These are phyloP conservation scores for Inga oerstediana DNA, from an alignment of 306 rosid genomes.

Conservation along the genomic window DNA sequence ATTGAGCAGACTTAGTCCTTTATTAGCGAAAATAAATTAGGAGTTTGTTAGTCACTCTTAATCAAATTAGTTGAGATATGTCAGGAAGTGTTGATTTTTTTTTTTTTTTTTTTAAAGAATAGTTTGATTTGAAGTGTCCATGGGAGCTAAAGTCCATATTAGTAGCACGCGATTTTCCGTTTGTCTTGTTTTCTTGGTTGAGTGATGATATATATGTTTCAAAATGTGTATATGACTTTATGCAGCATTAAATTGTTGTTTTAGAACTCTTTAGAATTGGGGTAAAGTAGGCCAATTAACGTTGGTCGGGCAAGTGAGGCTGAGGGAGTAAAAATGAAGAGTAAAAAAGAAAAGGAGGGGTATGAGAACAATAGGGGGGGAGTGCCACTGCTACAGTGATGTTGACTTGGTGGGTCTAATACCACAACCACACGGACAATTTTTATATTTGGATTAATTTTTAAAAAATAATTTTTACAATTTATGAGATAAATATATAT, in stretches of 20 bases:
- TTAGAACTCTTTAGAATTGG: no score
- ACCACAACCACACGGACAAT: constrained; percentile 11
- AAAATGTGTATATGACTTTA: no score
- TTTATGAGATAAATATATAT: no score
- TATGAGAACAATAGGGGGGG: not conserved
- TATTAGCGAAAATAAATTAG: not conserved
- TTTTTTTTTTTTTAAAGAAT: not conserved
- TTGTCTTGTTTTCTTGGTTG: not conserved
- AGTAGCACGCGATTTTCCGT: not conserved
- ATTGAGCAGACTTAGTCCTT: not conserved
- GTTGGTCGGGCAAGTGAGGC: no score
- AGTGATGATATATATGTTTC: not conserved
- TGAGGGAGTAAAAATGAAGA: not conserved
- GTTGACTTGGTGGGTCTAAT: constrained; percentile 33
- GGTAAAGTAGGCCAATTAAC: no score
- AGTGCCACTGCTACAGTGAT: not conserved
- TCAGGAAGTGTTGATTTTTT: not conserved
- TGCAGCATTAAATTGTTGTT: no score
- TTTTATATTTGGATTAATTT: no score
- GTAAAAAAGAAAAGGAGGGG: not conserved
- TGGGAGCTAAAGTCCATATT: not conserved
- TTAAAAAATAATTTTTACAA: no score
- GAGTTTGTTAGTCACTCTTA: not conserved
- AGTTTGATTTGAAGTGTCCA: not conserved
- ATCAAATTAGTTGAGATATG: not conserved